phyloP scores from a whole-genome alignment of 2,329 filamentous ascomycete genomes.

The Talaromyces amestolkiae region DNA sequence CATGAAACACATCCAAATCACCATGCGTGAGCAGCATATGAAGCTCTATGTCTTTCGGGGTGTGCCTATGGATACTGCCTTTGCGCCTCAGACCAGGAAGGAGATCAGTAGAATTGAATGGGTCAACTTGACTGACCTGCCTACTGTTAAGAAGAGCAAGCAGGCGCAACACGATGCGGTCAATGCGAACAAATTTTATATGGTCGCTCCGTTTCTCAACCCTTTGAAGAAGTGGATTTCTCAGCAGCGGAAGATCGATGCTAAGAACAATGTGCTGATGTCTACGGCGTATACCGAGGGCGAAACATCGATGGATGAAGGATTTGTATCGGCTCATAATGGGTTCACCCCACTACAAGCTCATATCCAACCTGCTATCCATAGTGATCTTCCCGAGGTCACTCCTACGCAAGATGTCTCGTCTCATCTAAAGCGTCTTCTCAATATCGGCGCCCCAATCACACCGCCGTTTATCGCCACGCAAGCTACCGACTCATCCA shows the following conservation, averaged over 20 bases:
- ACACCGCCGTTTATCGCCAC: slow-evolving; percentile 21
- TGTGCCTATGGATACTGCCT: slow-evolving; percentile 80
- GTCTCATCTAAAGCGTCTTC: slow-evolving; percentile 51
- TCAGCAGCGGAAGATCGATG: slow-evolving; percentile 74
- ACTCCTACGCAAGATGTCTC: slow-evolving; percentile 45
- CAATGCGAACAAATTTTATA: slow-evolving; percentile 89
- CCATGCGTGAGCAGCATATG: slow-evolving; percentile 90
- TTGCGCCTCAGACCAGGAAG: slow-evolving; percentile 87
- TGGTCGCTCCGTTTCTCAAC: slow-evolving; percentile 90
- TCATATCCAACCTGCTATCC: slow-evolving; percentile 26
- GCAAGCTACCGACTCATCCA: slow-evolving; percentile 35
- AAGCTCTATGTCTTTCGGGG: slow-evolving; percentile 87
- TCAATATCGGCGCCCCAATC: slow-evolving; percentile 37
- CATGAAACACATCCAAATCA: slow-evolving; percentile 81
- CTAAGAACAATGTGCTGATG: slow-evolving; percentile 44
- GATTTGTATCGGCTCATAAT: slow-evolving; percentile 23
- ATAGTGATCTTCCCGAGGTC: slow-evolving; percentile 44
- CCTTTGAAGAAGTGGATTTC: slow-evolving; percentile 86
- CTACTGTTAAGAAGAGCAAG: slow-evolving; percentile 73
- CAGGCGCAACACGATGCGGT: slow-evolving; percentile 54
- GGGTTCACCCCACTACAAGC: slow-evolving; percentile 23
- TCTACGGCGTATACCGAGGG: slow-evolving; percentile 47
- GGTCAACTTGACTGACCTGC: slow-evolving; percentile 87
- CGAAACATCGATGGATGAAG: slow-evolving; percentile 62
- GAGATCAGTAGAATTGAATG: slow-evolving; percentile 97